Conservation (phyloP, 768 basidiomycete genomes). For the Rhodotorula toruloides region DNA sequence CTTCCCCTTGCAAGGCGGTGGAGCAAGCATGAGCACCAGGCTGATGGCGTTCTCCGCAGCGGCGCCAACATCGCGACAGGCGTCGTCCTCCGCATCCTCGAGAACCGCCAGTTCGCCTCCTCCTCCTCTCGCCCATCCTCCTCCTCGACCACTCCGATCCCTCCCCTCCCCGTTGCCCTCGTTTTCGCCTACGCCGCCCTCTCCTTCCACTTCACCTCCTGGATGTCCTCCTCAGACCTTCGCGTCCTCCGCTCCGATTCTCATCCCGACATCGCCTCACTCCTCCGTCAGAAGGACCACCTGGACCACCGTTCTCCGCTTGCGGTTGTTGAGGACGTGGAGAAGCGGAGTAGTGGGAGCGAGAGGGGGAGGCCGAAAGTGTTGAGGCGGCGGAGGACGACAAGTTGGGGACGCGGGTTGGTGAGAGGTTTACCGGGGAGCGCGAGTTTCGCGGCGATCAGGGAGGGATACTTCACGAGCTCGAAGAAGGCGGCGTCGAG, state of each 20-base stretch:
- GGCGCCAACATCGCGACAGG: conserved; percentile 83
- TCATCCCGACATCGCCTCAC: conserved; percentile 67
- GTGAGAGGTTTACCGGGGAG: conserved; percentile 30
- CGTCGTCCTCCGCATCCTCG: conserved; percentile 77
- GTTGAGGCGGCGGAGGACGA: conserved; percentile 49
- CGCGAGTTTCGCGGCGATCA: conserved; percentile 17
- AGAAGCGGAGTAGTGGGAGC: conserved; percentile 4
- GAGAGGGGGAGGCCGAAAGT: conserved; percentile 19
- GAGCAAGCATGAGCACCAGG: conserved; percentile 4
- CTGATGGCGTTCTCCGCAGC: conserved; percentile 49
- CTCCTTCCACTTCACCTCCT: conserved; percentile 97
- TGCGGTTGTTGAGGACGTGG: conserved; percentile 72
- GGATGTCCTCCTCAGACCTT: conserved; percentile 71
- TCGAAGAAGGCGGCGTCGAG: not conserved
- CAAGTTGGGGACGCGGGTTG: conserved; percentile 45
- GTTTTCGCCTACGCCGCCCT: conserved; percentile 85
- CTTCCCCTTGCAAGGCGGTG: not conserved
- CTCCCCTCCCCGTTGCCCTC: conserved; percentile 68
- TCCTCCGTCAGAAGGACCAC: conserved; percentile 77
- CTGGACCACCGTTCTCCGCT: conserved; percentile 82
- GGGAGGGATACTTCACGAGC: not conserved
- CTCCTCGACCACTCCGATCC: not conserved
- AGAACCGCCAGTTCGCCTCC: conserved; percentile 49
- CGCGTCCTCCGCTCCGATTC: conserved; percentile 84
- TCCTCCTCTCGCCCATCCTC: not conserved